A percentile compares a stretch with the other conserved stretches of the same genome.
Evolutionary conservation across 352 stramenopile species (phyloP).

Genomic region (Phytophthora aleatoria): DNA sequence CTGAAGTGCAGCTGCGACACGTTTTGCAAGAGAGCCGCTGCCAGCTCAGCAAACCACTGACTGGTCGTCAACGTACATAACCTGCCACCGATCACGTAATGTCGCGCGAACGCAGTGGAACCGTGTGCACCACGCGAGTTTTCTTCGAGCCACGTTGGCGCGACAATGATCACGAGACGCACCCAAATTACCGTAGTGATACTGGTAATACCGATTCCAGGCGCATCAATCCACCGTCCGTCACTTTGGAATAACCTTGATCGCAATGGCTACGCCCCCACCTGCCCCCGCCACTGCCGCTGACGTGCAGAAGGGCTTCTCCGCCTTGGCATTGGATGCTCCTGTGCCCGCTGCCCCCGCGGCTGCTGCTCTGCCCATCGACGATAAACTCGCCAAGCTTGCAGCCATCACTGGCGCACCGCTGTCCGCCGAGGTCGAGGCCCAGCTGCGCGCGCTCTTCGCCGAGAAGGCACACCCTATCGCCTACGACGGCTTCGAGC

Average conservation of each 20-base stretch:
- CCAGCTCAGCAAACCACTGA: conserved; percentile 14
- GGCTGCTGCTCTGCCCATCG: conserved; percentile 46
- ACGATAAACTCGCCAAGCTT: conserved; percentile 70
- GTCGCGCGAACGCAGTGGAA: background rate
- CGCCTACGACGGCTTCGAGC: conserved; percentile 98
- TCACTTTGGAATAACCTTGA: conserved; percentile 20
- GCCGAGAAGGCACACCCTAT: conserved; percentile 84
- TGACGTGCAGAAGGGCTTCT: conserved; percentile 56
- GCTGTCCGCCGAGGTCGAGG: conserved; percentile 50
- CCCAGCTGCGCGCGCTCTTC: conserved; percentile 84
- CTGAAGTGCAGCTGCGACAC: conserved; percentile 27
- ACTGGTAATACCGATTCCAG: conserved; percentile 17
- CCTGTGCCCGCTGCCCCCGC: conserved; percentile 28
- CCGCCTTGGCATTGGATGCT: conserved; percentile 45
- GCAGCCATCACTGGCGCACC: conserved; percentile 55
- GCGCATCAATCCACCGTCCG: conserved; percentile 3
- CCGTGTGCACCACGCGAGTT: conserved; percentile 14
- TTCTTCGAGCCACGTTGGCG: conserved; percentile 11
- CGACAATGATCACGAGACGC: conserved; percentile 16
- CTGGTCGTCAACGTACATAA: background rate
- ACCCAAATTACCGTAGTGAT: conserved; percentile 13
- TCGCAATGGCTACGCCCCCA: conserved; percentile 43
- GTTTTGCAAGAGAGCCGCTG: conserved; percentile 17
- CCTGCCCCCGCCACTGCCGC: conserved; percentile 39
- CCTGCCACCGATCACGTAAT: background rate